These are phyloP conservation scores for Verbena officinalis DNA, from an alignment of 257 asterid genomes.

Conservation along the genomic window DNA sequence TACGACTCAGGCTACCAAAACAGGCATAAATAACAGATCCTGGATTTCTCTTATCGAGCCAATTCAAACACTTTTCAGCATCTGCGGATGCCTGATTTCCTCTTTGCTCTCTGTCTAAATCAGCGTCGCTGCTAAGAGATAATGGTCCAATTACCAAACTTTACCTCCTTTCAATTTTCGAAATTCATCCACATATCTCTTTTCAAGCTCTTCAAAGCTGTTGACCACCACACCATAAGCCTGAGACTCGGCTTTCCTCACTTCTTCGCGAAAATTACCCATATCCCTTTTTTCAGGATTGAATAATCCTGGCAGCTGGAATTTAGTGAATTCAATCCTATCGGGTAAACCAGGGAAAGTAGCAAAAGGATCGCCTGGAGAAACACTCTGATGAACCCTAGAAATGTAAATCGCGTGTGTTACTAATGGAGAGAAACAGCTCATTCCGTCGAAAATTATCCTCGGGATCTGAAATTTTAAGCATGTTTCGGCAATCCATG, in stretches of 20 bases:
- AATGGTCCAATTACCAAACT: conserved; percentile 80
- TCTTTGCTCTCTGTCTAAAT: conserved; percentile 40
- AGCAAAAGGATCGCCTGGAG: conserved; percentile 33
- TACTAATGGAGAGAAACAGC: conserved; percentile 45
- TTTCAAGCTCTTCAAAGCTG: conserved; percentile 56
- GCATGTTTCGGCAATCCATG: conserved; percentile 42
- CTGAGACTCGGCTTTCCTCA: conserved; percentile 37
- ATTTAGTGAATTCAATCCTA: conserved; percentile 22
- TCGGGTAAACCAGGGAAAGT: conserved; percentile 50
- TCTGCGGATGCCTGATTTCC: conserved; percentile 41
- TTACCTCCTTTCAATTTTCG: conserved; percentile 36
- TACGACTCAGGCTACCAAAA: conserved; percentile 46
- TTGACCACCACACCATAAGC: conserved; percentile 52
- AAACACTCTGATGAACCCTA: conserved; percentile 23
- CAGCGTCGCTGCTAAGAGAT: conserved; percentile 37
- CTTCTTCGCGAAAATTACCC: conserved; percentile 33
- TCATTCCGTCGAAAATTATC: conserved; percentile 53
- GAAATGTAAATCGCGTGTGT: conserved; percentile 27
- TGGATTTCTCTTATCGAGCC: conserved; percentile 42
- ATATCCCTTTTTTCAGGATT: conserved; percentile 36
- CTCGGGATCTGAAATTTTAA: conserved; percentile 37
- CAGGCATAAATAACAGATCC: conserved; percentile 47
- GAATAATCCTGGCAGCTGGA: conserved; percentile 42
- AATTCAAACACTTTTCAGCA: conserved; percentile 31
- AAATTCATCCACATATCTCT: conserved; percentile 40